Base-by-base conservation (phyloP, 1,284 basidiomycete species). In the Tilletia indica region DNA sequence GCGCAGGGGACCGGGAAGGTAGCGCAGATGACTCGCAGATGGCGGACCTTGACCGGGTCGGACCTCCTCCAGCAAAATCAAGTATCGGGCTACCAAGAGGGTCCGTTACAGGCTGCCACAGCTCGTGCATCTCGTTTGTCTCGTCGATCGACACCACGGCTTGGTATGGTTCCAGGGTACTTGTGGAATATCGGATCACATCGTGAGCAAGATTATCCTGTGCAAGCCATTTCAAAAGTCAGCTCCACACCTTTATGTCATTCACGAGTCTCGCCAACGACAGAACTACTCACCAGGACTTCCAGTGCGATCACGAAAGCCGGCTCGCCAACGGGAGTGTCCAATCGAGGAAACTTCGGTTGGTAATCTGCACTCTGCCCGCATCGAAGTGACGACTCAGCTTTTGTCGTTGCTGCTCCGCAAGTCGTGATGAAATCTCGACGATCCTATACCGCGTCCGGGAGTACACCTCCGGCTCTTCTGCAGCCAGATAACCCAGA, bases 181-280 rank as follows among this genome's bases (percentile, higher is more conserved):
- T 86, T 48, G 92, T 86, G 78, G 94, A 91, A 81, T 97, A 98
- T 42, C 96, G 91, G 61, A 99, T 88, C 78, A 97, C 89, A 82
- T 99, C 97, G 84, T 99, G 97, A 2, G 95, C 90, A 75, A 99
- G 93, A 85, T 99, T 99, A 85, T 99, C 97, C 92, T 93, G 78
- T 61, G 19, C 68, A 39, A 71, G 21, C 4, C 14, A n/a, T 8
- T 34, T n/a, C 19, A 42, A 4, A 58, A 16, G 38, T 14, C 68
- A 36, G 34, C 49, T 67, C 19, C 16, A 38, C 11, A 16, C 25
- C 3, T 4, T n/a, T 31, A 1, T 42, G n/a, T 67, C 25, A 2
- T 21, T 6, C n/a, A 58, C 4, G n/a, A 34, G 12, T 14, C 21
- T 14, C 21, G 34, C 21, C 6, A 12, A n/a, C 21, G 21, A 6